Conservation (phyloP, 257 asterid genomes). For the Phtheirospermum japonicum region DNA sequence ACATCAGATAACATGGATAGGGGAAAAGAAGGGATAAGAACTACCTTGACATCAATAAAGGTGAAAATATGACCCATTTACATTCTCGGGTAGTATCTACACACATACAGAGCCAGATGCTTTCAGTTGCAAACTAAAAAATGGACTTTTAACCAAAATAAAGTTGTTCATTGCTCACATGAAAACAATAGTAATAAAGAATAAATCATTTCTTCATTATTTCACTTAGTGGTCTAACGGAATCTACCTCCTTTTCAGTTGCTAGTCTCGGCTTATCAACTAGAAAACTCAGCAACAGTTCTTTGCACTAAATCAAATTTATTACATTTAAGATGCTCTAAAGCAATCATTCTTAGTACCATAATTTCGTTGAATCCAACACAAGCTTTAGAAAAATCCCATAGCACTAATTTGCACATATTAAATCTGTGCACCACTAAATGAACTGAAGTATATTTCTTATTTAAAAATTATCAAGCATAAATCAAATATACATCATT, state of each 20-base stretch:
- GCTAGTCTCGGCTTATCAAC: not conserved
- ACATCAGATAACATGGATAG: conserved; percentile 24
- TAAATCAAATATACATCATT: too few species aligned
- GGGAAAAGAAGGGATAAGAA: conserved; percentile 26
- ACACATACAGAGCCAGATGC: conserved; percentile 20
- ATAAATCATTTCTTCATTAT: not conserved
- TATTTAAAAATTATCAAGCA: too few species aligned
- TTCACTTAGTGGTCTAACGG: conserved; percentile 1
- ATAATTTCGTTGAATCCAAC: too few species aligned
- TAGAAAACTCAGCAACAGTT: conserved; percentile 15
- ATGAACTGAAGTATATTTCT: too few species aligned
- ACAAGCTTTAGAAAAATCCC: too few species aligned
- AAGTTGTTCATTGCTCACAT: conserved; percentile 16
- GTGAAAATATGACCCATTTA: conserved; percentile 64
- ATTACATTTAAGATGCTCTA: too few species aligned
- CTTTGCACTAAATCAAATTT: too few species aligned
- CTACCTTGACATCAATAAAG: conserved; percentile 57
- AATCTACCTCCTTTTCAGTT: not conserved
- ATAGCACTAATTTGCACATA: too few species aligned
- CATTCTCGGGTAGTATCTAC: conserved; percentile 83
- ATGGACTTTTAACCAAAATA: conserved; percentile 20
- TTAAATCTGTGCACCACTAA: too few species aligned
- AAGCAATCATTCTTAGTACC: too few species aligned
- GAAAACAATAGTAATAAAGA: too few species aligned
- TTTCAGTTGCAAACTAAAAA: too few species aligned